phyloP scores from a whole-genome alignment of 331 rosid genomes.

The Prunus yedoensis region DNA sequence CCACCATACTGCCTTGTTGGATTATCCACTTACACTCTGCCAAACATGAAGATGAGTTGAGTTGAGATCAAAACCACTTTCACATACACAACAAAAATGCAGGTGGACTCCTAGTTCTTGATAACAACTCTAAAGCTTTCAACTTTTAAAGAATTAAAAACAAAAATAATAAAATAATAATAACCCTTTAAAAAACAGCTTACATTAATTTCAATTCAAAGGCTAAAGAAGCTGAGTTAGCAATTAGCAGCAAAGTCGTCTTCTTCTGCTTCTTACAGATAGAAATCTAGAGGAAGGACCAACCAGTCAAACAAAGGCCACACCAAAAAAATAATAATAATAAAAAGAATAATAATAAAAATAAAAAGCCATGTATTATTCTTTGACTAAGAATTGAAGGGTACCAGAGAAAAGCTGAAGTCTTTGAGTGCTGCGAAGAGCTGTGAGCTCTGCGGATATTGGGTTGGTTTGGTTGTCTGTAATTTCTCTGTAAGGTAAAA shows the following conservation, averaged over 20 bases:
- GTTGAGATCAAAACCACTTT: background rate
- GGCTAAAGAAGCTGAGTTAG: background rate
- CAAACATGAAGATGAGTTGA: background rate
- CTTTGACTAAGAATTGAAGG: background rate
- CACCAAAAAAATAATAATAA: too few species aligned
- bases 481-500: background rate
- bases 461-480: background rate
- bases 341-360: background rate
- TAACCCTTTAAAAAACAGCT: background rate
- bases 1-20: constrained; percentile 34
- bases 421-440: background rate
- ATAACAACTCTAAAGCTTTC: background rate
- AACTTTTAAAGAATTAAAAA: background rate
- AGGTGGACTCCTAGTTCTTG: background rate
- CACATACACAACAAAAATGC: constrained; percentile 12
- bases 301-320: constrained; percentile 1
- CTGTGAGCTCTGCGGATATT: background rate
- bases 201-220: background rate
- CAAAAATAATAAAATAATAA: background rate
- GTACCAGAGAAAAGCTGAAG: constrained; percentile 8
- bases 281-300: background rate
- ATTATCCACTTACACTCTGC: background rate
- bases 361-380: background rate
- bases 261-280: constrained; percentile 7
- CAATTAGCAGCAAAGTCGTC: background rate